Conservation (phyloP, 2,329 filamentous ascomycete species). For the Ceratocystis papillata region DNA sequence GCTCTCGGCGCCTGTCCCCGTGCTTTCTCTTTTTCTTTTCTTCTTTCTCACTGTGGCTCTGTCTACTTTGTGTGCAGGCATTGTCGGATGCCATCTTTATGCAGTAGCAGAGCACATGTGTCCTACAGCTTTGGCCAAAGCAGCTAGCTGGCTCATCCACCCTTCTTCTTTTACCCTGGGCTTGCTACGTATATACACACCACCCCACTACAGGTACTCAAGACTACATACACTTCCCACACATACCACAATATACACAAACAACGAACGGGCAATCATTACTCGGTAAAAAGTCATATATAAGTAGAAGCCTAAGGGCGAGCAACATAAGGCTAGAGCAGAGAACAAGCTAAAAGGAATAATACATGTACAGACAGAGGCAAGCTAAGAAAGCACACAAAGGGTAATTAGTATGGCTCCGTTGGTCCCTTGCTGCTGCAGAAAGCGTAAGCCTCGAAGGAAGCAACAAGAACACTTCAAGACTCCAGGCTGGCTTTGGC, state of each 20-base stretch:
- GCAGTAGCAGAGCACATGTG: too few relatives aligned
- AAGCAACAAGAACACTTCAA: too few relatives aligned
- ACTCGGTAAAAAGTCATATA: not conserved
- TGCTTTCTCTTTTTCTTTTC: not conserved
- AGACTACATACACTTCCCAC: too few relatives aligned
- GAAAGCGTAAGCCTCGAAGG: not conserved
- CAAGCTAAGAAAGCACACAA: not conserved
- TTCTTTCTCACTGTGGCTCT: not conserved
- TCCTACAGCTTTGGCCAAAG: too few relatives aligned
- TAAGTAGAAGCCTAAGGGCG: constrained; percentile 12
- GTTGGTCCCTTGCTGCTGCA: not conserved
- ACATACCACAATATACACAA: not conserved
- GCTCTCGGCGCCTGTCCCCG: not conserved
- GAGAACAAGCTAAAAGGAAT: constrained; percentile 7
- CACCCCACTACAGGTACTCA: too few relatives aligned
- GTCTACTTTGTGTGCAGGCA: not conserved
- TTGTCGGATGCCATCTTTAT: not conserved
- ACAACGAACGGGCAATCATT: not conserved
- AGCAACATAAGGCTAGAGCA: not conserved
- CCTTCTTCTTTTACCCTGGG: too few relatives aligned
- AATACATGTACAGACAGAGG: constrained; percentile 8
- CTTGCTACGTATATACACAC: too few relatives aligned
- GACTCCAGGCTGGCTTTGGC: too few relatives aligned
- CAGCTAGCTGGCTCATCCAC: too few relatives aligned
- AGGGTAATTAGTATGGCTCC: not conserved